Percentiles rank a stretch among this genome's conserved stretches.
These are phyloP conservation scores for Coemansia sp. DNA, from an alignment of 192 early-diverging fungal genomes.

Conservation along the genomic window DNA sequence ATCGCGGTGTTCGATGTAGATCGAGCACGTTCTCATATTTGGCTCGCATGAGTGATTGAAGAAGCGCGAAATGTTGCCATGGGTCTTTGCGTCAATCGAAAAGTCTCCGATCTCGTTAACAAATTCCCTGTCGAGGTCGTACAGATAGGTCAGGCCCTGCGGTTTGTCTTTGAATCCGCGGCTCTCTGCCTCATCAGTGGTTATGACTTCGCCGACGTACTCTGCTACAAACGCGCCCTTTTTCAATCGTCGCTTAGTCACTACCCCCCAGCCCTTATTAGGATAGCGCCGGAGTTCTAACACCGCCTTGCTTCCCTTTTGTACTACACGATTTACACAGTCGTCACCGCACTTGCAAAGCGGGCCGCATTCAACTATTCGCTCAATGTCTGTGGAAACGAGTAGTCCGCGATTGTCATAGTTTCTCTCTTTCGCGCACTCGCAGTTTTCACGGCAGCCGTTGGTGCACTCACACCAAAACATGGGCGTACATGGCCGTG, in stretches of 20 bases:
- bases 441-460: conserved; percentile 12
- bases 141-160: conserved; percentile 50
- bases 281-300: conserved; percentile 44
- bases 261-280: conserved; percentile 54
- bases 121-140: conserved; percentile 74
- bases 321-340: conserved; percentile 46
- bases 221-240: conserved; percentile 90
- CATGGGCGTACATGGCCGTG: conserved; percentile 40
- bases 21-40: conserved; percentile 64
- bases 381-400: background rate
- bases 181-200: conserved; percentile 75
- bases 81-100: conserved; percentile 89
- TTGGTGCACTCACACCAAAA: conserved; percentile 36
- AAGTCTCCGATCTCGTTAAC: conserved; percentile 90
- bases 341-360: conserved; percentile 31
- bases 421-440: conserved; percentile 26
- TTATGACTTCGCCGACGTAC: conserved; percentile 95
- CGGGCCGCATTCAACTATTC: conserved; percentile 46
- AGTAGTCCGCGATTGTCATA: conserved; percentile 43
- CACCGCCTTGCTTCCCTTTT: conserved; percentile 28
- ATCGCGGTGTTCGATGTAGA: conserved; percentile 79
- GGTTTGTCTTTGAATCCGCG: conserved; percentile 47
- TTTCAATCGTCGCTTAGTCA: conserved; percentile 10
- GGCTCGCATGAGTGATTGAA: conserved; percentile 98
- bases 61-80: conserved; percentile 93